These are phyloP conservation scores for Myriosclerotinia duriaeana DNA, from an alignment of 2,329 filamentous ascomycete genomes.

Conservation along the genomic window DNA sequence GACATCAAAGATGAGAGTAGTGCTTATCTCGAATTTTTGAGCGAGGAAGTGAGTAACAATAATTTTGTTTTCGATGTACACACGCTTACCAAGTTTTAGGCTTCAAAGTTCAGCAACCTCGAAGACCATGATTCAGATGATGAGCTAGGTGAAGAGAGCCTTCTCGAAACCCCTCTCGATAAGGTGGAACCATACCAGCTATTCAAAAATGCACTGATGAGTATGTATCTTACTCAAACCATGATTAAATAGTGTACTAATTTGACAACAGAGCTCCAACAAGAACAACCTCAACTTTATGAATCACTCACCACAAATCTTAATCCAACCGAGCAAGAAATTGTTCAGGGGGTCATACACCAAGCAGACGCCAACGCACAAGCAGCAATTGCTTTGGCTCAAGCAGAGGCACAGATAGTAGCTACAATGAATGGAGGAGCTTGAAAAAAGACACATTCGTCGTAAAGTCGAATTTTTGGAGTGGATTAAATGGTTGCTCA, in stretches of 20 bases:
- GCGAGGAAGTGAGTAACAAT: conserved; percentile 67
- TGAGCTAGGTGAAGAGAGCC: conserved; percentile 87
- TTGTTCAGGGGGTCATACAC: conserved; percentile 72
- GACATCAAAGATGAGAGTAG: conserved; percentile 87
- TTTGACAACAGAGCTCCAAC: conserved; percentile 68
- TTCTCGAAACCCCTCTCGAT: conserved; percentile 91
- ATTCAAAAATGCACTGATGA: conserved; percentile 78
- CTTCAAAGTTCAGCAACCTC: conserved; percentile 76
- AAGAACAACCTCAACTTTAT: conserved; percentile 88
- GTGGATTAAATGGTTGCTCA: conserved; percentile 31
- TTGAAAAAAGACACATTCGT: conserved; percentile 28
- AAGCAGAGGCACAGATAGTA: conserved; percentile 25
- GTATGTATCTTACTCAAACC: conserved; percentile 53
- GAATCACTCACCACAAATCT: conserved; percentile 75
- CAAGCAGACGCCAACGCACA: conserved; percentile 38
- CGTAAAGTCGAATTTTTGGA: conserved; percentile 19
- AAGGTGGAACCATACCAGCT: conserved; percentile 92
- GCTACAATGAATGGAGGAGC: conserved; percentile 35
- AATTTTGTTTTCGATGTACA: background rate
- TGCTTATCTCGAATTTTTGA: conserved; percentile 93
- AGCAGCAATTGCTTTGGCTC: conserved; percentile 30
- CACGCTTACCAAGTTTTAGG: conserved; percentile 48
- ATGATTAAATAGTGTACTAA: conserved; percentile 22
- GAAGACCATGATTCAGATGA: conserved; percentile 73
- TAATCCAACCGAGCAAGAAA: conserved; percentile 73